phyloP scores from a whole-genome alignment of 768 basidiomycete genomes.

The Hirschioporus abietinus region DNA sequence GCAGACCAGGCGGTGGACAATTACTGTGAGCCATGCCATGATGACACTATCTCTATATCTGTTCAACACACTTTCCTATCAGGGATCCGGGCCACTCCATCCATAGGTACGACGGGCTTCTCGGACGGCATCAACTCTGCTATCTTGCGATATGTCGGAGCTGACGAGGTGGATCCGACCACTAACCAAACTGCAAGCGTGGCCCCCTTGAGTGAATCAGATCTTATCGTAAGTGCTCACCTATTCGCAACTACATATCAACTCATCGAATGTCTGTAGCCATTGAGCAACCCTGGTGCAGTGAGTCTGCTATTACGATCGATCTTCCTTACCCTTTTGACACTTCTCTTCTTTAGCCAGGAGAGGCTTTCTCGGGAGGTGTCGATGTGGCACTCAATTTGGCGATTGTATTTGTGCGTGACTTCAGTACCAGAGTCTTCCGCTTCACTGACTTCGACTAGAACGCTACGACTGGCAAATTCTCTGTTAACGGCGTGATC shows the following conservation, averaged over 20 bases:
- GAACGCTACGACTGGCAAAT: background rate
- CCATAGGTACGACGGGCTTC: conserved; percentile 26
- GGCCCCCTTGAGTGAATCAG: conserved; percentile 32
- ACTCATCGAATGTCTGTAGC: conserved; percentile 2
- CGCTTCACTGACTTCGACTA: background rate
- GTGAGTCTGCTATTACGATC: background rate
- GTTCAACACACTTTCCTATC: background rate
- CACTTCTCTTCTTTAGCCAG: background rate
- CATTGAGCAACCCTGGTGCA: background rate
- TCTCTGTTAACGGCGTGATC: conserved; percentile 6
- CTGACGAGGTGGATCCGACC: conserved; percentile 29
- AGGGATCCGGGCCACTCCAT: conserved; percentile 32
- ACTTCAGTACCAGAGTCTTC: background rate
- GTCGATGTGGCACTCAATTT: background rate
- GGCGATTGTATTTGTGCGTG: background rate
- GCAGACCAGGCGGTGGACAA: conserved; percentile 34
- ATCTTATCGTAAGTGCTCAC: conserved; percentile 18
- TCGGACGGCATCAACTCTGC: conserved; percentile 31
- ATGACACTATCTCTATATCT: conserved; percentile 5
- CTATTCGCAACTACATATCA: background rate
- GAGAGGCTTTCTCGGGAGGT: background rate
- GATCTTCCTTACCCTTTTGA: background rate
- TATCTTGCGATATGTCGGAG: conserved; percentile 36
- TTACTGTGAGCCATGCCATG: conserved; percentile 26
- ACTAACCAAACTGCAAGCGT: conserved; percentile 16